Percentiles rank a stretch among this genome's conserved stretches.
Conservation (phyloP, 352 stramenopile genomes). For the Thalassiosira livingstoniorum region DNA sequence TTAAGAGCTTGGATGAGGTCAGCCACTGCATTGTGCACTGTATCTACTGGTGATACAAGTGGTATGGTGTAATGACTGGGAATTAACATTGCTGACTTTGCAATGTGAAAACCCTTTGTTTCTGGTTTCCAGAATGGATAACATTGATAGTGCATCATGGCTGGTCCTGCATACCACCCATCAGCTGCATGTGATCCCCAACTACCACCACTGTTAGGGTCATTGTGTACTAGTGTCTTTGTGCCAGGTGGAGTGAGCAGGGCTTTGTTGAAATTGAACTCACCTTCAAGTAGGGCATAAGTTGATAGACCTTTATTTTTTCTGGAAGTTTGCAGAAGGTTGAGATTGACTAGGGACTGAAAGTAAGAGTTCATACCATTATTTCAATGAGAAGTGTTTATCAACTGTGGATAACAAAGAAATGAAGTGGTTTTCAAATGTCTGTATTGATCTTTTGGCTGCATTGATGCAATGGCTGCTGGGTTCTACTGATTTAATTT, state of each 20-base stretch:
- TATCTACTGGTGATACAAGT: background rate
- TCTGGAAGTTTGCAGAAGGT: conserved; percentile 22
- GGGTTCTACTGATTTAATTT: conserved; percentile 34
- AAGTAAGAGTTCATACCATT: conserved; percentile 5
- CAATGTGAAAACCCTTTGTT: conserved; percentile 22
- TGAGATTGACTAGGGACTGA: conserved; percentile 10
- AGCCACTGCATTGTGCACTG: background rate
- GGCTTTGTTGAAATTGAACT: conserved; percentile 23
- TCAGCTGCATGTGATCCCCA: conserved; percentile 28
- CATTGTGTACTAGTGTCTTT: background rate
- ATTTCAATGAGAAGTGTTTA: conserved; percentile 14
- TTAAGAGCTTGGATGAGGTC: background rate
- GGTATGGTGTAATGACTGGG: background rate
- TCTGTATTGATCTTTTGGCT: conserved; percentile 46
- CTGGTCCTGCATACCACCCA: conserved; percentile 51
- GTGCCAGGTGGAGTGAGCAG: conserved; percentile 18
- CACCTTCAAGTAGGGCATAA: conserved; percentile 8
- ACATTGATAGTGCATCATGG: conserved; percentile 50
- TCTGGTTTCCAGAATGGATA: conserved; percentile 41
- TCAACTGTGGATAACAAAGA: background rate
- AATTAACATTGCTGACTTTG: background rate
- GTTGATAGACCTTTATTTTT: conserved; percentile 13
- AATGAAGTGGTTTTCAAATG: conserved; percentile 62
- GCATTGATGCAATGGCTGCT: conserved; percentile 32
- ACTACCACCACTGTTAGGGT: conserved; percentile 1